A percentile compares a stretch with the other conserved stretches of the same genome.
Conservation (phyloP, 176 grass and related monocot genomes). For the Urochloa ruziziensis region DNA sequence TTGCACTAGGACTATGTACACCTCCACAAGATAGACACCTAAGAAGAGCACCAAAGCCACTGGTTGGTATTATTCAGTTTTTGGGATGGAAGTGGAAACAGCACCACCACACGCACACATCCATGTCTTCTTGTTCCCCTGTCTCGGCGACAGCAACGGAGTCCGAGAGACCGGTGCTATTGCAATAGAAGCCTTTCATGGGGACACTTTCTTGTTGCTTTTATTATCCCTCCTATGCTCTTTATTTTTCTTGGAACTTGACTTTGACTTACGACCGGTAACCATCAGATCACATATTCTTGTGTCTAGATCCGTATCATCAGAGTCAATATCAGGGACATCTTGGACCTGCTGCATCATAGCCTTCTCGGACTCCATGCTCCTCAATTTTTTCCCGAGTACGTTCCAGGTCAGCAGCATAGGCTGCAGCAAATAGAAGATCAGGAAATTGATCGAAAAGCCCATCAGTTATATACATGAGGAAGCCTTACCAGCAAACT, state of each 20-base stretch:
- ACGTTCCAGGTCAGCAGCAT: background rate
- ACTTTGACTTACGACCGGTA: background rate
- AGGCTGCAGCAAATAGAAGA: background rate
- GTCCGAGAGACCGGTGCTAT: background rate
- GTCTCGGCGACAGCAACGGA: too few relatives aligned
- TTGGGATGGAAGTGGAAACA: too few relatives aligned
- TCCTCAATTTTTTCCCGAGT: background rate
- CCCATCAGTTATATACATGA: background rate
- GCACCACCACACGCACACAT: too few relatives aligned
- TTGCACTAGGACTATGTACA: slow-evolving; percentile 12
- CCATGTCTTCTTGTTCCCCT: too few relatives aligned
- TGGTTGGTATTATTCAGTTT: slow-evolving; percentile 11
- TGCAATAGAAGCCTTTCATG: background rate
- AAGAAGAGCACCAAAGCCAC: background rate
- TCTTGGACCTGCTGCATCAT: background rate
- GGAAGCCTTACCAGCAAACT: background rate
- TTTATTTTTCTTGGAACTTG: background rate
- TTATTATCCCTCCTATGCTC: background rate
- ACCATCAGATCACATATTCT: background rate
- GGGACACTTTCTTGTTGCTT: background rate
- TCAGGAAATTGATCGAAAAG: background rate
- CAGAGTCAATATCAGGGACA: background rate
- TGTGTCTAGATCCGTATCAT: background rate
- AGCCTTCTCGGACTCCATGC: background rate
- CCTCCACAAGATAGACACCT: background rate